Evolutionary conservation across 2,329 filamentous ascomycete species (phyloP).

Genomic region (Fusarium sp.): DNA sequence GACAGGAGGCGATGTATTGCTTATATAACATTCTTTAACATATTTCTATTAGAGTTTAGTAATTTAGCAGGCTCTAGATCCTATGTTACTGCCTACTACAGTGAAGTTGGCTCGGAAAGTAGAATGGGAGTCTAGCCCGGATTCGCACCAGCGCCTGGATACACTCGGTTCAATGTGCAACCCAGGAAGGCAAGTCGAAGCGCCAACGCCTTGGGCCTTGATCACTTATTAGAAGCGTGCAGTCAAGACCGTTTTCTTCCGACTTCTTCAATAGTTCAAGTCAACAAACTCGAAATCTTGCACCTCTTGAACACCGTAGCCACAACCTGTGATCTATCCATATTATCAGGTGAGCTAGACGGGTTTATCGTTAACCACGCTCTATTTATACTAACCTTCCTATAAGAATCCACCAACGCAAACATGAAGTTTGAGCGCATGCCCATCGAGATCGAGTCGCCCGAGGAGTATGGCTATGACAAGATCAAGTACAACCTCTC

Average conservation of each 20-base stretch:
- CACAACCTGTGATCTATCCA: no score
- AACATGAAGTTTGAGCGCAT: constrained; percentile 3
- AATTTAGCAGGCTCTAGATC: no score
- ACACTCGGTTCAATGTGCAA: background rate
- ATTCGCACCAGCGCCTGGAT: background rate
- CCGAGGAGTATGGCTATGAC: background rate
- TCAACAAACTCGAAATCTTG: no score
- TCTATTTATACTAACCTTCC: rapidly evolving
- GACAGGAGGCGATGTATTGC: background rate
- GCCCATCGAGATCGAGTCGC: constrained; percentile 2
- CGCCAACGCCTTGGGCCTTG: background rate
- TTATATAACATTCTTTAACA: background rate
- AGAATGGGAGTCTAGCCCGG: no score
- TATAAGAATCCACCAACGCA: rapidly evolving
- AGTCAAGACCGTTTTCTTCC: no score
- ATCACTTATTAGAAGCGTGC: no score
- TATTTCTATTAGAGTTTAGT: no score
- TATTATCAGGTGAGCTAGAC: no score
- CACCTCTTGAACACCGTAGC: no score
- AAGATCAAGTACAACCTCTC: constrained; percentile 4
- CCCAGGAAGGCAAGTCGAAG: background rate
- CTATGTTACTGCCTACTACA: no score
- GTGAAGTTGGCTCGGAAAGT: no score
- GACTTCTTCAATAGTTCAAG: no score
- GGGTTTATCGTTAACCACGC: background rate